Evolutionary conservation across 169 alveolate species (phyloP), one percentile per base, ranked within the genome.

Genomic region (Eimeria tenella): DNA sequence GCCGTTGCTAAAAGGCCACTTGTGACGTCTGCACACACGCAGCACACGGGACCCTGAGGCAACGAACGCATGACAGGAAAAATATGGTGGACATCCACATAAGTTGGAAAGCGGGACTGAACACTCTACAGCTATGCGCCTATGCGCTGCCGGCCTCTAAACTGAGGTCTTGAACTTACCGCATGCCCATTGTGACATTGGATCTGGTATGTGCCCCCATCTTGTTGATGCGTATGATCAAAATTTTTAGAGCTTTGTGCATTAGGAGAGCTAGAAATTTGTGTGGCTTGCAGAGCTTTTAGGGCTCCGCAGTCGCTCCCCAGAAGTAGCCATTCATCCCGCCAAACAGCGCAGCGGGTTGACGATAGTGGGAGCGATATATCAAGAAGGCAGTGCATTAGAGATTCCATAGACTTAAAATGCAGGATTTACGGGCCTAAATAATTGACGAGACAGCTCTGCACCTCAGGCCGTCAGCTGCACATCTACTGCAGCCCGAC

Each of bases 21-120:
- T 4, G 21, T 50, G 52, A 8, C 23, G 49, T 84, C 91, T 84
- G 91, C 79, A 84, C 79, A 84, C 63, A 84, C 65, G 91, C 79
- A 84, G 91, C 79, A 17, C 79, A 84, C 91, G 62, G 75, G 91
- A 31, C 81, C 91, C 91, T 84, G 91, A 84, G 25, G 81, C 79
- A 84, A n/a, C 17, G 79, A 60, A 62, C 91, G 42, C 91, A 84
- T 11, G 56, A 49, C 91, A 84, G 63, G 62, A 49, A 25, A 21
- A 25, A 52, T 53, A 31, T 3, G 56, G 31, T n/a, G 23, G 7
- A 11, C 7, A 65, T 81, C 74, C 58, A 11, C 23, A 81, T 10
- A n/a, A 25, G 17, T 17, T 25, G 60, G 70, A 2, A 42, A 53
- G 17, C 8, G 89, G n/a, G 4, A 53, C 65, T n/a, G 65, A 31